Conservation (phyloP, 2,329 filamentous ascomycete genomes). For the Scedosporium boydii region DNA sequence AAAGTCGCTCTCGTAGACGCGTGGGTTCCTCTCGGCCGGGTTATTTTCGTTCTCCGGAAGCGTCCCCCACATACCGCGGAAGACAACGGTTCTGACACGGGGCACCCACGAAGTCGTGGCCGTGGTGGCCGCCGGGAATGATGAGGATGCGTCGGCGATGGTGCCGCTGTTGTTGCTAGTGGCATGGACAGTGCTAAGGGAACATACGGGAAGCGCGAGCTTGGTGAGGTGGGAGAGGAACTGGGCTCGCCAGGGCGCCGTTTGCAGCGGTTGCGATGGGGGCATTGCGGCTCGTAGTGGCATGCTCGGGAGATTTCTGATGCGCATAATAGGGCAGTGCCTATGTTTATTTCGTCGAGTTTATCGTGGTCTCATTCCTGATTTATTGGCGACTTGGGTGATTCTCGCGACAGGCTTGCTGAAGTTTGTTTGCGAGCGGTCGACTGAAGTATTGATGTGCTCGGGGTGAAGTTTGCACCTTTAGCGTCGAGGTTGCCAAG, state of each 20-base stretch:
- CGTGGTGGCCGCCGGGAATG: constrained; percentile 8
- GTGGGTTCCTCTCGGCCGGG: constrained; percentile 60
- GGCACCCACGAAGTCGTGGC: constrained; percentile 23
- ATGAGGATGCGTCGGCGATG: constrained; percentile 21
- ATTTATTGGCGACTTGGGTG: no score
- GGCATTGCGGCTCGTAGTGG: constrained; percentile 18
- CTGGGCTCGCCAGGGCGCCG: constrained; percentile 43
- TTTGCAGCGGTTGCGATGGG: constrained; percentile 5
- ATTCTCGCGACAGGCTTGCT: no score
- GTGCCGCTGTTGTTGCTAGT: constrained; percentile 6
- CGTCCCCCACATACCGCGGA: constrained; percentile 64
- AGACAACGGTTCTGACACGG: constrained; percentile 71
- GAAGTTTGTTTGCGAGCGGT: no score
- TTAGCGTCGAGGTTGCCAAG: no score
- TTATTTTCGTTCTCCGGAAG: constrained; percentile 67
- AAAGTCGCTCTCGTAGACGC: constrained; percentile 63
- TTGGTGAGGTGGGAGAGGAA: constrained; percentile 41
- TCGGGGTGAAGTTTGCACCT: no score
- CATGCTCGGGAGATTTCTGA: background rate
- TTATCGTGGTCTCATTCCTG: background rate
- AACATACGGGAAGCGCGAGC: constrained; percentile 39
- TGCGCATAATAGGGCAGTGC: background rate
- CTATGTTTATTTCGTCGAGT: background rate
- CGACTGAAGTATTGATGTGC: no score
- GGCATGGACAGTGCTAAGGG: constrained; percentile 39